Evolutionary conservation across 202 grass and related monocot species (phyloP).

Genomic region (Setaria italica): DNA sequence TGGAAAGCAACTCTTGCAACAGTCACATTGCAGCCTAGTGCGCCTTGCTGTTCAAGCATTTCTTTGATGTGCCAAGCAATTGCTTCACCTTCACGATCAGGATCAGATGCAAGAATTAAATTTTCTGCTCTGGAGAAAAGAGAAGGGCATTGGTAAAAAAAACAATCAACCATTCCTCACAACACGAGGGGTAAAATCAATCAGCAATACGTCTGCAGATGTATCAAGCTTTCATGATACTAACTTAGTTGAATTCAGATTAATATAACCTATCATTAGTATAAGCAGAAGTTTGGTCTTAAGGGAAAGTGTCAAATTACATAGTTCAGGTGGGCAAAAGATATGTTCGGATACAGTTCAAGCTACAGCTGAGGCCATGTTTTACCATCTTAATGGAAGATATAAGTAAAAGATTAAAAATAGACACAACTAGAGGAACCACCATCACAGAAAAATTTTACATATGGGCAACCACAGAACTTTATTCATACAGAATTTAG

Average conservation of each 20-base stretch:
- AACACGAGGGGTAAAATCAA: conserved; percentile 19
- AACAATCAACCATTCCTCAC: conserved; percentile 31
- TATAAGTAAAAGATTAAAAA: conserved; percentile 16
- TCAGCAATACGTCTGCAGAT: conserved; percentile 13
- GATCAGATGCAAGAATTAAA: conserved; percentile 98
- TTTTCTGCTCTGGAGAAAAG: conserved; percentile 79
- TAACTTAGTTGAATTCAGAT: conserved; percentile 30
- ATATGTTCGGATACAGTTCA: conserved; percentile 24
- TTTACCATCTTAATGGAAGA: conserved; percentile 27
- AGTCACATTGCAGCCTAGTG: conserved; percentile 59
- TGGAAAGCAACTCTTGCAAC: conserved; percentile 93
- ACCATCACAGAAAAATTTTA: conserved; percentile 14
- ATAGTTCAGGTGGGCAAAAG: conserved; percentile 29
- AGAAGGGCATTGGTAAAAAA: conserved; percentile 1
- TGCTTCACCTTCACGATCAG: conserved; percentile 98
- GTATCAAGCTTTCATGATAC: conserved; percentile 1
- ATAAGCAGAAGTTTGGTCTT: neutral
- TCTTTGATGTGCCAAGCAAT: conserved; percentile 97
- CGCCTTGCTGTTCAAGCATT: conserved; percentile 92
- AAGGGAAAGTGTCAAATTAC: conserved; percentile 26
- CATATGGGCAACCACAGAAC: neutral
- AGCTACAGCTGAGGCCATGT: conserved; percentile 9
- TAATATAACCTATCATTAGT: neutral
- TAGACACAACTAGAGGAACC: conserved; percentile 18
- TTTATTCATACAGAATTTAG: neutral